A percentile compares a stretch with the other conserved stretches of the same genome.
phyloP scores from a whole-genome alignment of 192 early-diverging fungal genomes.

The Jimgerdemannia lactiflua region DNA sequence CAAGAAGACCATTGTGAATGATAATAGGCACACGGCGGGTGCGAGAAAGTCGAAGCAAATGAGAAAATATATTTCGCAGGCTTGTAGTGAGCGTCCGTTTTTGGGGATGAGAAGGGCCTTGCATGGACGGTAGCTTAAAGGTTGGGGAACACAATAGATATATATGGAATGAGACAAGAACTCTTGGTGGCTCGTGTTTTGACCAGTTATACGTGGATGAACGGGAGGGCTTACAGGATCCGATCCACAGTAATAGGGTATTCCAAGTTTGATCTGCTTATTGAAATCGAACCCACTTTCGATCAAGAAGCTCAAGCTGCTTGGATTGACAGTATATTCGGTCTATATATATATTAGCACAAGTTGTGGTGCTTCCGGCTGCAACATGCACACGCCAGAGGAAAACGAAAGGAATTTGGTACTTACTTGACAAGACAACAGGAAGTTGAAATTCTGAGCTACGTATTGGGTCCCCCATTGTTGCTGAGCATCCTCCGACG shows the following conservation, averaged over 20 bases:
- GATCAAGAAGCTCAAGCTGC: constrained; percentile 76
- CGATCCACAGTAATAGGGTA: constrained; percentile 53
- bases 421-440: constrained; percentile 35
- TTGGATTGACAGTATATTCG: constrained; percentile 65
- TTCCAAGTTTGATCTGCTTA: constrained; percentile 68
- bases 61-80: constrained; percentile 50
- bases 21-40: constrained; percentile 62
- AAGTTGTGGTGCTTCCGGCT: constrained; percentile 19
- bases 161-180: not conserved
- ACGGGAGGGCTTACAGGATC: not conserved
- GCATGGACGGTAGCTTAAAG: constrained; percentile 5
- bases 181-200: constrained; percentile 25
- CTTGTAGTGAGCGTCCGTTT: not conserved
- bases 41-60: constrained; percentile 44
- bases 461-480: constrained; percentile 40
- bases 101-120: not conserved
- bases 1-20: constrained; percentile 93
- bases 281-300: constrained; percentile 88
- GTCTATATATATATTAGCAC: constrained; percentile 39
- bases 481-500: not conserved
- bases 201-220: constrained; percentile 3
- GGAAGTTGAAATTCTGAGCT: constrained; percentile 35
- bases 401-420: not conserved
- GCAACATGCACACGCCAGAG: not conserved
- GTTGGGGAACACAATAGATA: not conserved